Evolutionary conservation across 148 eudicot species (phyloP).

Genomic region (Persicaria tinctoria): DNA sequence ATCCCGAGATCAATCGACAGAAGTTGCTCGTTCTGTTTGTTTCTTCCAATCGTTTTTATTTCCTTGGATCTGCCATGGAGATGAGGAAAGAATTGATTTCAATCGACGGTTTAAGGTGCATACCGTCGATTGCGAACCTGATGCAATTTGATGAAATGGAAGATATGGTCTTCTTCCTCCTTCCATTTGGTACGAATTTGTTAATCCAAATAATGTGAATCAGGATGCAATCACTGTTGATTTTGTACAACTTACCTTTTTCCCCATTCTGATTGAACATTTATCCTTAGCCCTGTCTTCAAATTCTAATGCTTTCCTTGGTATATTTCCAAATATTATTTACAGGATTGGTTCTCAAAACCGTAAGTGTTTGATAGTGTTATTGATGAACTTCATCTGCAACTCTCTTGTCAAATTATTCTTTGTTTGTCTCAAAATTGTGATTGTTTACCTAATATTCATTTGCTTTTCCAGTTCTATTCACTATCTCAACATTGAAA

Average conservation of each 20-base stretch:
- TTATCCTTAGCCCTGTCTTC: background rate
- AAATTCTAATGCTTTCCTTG: background rate
- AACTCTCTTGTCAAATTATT: background rate
- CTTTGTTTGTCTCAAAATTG: background rate
- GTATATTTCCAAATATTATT: conserved; percentile 51
- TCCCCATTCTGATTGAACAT: background rate
- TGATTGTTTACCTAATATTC: background rate
- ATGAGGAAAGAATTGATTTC: no score
- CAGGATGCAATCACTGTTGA: background rate
- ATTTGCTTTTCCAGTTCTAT: background rate
- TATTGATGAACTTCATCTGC: background rate
- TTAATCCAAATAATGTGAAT: background rate
- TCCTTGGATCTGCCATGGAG: no score
- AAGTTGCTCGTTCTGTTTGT: no score
- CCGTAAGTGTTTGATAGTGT: conserved; percentile 40
- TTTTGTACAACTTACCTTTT: background rate
- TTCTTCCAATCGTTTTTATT: no score
- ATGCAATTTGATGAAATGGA: no score
- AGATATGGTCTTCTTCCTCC: no score
- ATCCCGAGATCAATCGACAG: no score
- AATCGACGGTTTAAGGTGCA: no score
- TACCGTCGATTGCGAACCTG: no score
- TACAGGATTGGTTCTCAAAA: conserved; percentile 66
- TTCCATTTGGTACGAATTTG: no score
- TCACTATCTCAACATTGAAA: background rate